A percentile compares a stretch with the other conserved stretches of the same genome.
These are phyloP conservation scores for Fusarium illudens DNA, from an alignment of 2,329 filamentous ascomycete species.

Conservation along the genomic window DNA sequence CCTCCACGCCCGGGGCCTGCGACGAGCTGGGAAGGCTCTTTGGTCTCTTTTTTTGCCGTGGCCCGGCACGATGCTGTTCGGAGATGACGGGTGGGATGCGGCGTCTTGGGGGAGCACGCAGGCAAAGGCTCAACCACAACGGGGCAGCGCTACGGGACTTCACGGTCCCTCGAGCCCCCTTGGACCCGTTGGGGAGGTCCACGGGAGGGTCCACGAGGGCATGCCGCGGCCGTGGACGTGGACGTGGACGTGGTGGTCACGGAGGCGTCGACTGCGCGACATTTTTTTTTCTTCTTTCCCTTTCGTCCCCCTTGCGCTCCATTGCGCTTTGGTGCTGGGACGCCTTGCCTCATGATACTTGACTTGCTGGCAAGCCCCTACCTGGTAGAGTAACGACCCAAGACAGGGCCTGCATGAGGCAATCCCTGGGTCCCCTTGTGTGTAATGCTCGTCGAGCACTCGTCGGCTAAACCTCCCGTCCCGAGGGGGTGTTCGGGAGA, in stretches of 20 bases:
- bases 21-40: slow-evolving; percentile 18
- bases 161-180: slow-evolving; percentile 15
- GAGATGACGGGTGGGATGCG: slow-evolving; percentile 37
- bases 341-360: not conserved
- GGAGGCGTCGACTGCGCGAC: slow-evolving; percentile 29
- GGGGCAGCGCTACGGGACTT: slow-evolving; percentile 30
- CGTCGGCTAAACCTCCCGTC: not conserved
- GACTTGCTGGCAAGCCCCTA: slow-evolving; percentile 3
- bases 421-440: not conserved
- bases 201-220: slow-evolving; percentile 24
- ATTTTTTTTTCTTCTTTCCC: slow-evolving; percentile 25
- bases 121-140: slow-evolving; percentile 18
- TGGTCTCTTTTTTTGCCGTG: slow-evolving; percentile 11
- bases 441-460: not conserved
- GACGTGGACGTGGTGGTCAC: slow-evolving; percentile 17
- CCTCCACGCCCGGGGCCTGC: slow-evolving; percentile 15
- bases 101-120: slow-evolving; percentile 1
- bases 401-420: slow-evolving; percentile 7
- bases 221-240: slow-evolving; percentile 23
- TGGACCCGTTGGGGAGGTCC: slow-evolving; percentile 24
- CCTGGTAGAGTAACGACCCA: not conserved
- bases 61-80: slow-evolving; percentile 31
- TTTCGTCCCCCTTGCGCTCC: not conserved
- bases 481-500: not conserved
- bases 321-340: slow-evolving; percentile 14